Evolutionary conservation across 345 rosid species (phyloP).

Genomic region (Eucalyptus grandis): DNA sequence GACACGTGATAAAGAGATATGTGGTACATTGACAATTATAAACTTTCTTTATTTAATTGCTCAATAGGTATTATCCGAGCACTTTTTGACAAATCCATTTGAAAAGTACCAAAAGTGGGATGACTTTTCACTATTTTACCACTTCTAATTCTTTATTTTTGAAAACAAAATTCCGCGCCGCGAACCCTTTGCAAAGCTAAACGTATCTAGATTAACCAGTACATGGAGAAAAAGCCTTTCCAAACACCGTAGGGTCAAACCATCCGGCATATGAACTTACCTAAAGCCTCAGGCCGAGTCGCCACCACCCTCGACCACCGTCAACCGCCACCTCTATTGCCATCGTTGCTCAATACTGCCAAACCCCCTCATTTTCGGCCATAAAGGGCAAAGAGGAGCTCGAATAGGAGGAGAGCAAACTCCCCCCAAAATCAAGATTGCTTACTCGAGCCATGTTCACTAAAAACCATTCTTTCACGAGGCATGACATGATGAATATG

Average conservation of each 20-base stretch:
- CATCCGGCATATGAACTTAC: not conserved
- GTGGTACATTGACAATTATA: not conserved
- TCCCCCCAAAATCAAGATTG: not conserved
- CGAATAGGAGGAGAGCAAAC: no score
- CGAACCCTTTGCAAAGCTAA: not conserved
- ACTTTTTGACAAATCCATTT: not conserved
- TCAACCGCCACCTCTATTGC: not conserved
- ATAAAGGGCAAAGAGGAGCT: not conserved
- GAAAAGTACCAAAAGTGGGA: not conserved
- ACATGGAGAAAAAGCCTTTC: not conserved
- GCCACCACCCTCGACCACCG: not conserved
- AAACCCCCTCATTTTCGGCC: not conserved
- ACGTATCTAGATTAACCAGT: not conserved
- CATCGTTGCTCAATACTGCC: not conserved
- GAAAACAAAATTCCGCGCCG: not conserved
- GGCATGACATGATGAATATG: not conserved
- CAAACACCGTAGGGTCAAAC: not conserved
- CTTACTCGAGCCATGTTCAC: not conserved
- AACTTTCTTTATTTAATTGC: not conserved
- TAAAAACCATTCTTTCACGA: not conserved
- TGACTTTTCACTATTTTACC: not conserved
- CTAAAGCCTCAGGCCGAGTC: not conserved
- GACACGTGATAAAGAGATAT: not conserved
- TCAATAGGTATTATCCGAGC: not conserved
- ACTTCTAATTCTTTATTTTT: not conserved